phyloP scores from a whole-genome alignment of 192 early-diverging fungal genomes.

The Coemansia sp. region DNA sequence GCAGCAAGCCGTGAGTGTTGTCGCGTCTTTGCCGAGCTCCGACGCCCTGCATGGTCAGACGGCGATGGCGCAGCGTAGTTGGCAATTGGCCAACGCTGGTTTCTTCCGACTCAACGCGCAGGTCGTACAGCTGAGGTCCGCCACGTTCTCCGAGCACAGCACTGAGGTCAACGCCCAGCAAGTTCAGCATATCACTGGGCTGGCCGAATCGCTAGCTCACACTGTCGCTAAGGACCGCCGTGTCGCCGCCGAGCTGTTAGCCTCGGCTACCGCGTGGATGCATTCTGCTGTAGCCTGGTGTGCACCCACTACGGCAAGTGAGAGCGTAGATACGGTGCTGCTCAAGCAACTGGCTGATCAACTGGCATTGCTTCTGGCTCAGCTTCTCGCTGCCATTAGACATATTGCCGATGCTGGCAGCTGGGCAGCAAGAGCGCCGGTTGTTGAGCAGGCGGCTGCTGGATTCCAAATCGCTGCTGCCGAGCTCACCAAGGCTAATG shows the following conservation, averaged over 20 bases:
- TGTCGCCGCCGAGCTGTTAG: conserved; percentile 24
- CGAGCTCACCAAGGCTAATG: conserved; percentile 5
- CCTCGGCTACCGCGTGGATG: conserved; percentile 31
- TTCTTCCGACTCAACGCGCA: conserved; percentile 40
- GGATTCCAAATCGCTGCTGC: not conserved
- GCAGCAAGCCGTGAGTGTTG: conserved; percentile 5
- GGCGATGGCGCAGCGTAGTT: conserved; percentile 7
- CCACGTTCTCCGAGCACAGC: conserved; percentile 34
- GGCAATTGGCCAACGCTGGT: conserved; percentile 30
- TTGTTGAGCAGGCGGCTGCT: conserved; percentile 7
- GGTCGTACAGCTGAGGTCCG: conserved; percentile 37
- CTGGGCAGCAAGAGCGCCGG: conserved; percentile 12
- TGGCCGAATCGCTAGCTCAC: conserved; percentile 30
- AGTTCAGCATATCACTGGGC: conserved; percentile 22
- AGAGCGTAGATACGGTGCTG: not conserved
- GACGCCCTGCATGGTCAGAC: conserved; percentile 4
- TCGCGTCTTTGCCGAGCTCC: not conserved
- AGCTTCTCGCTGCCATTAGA: conserved; percentile 19
- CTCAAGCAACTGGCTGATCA: conserved; percentile 29
- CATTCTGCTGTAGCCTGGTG: conserved; percentile 10
- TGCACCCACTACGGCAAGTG: not conserved
- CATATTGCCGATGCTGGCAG: conserved; percentile 22
- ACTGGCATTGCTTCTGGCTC: conserved; percentile 16
- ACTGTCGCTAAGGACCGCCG: conserved; percentile 26
- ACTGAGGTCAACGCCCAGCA: conserved; percentile 37